These are phyloP conservation scores for Microthlaspi erraticum DNA, from an alignment of 345 rosid species.

Conservation along the genomic window DNA sequence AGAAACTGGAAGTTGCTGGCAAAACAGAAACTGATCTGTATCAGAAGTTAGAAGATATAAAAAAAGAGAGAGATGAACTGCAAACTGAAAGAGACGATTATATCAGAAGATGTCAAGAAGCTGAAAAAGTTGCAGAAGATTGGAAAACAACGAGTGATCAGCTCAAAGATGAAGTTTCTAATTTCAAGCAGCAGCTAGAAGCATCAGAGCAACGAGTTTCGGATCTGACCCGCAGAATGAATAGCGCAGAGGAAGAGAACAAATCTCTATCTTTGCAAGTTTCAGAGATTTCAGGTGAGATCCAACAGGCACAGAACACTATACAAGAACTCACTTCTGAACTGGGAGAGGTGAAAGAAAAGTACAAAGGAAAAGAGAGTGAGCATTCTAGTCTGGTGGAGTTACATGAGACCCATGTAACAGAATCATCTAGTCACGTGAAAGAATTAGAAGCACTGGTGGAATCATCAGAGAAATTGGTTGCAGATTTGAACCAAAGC, in stretches of 20 bases:
- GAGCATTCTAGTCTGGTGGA: conserved; percentile 54
- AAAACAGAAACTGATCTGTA: conserved; percentile 54
- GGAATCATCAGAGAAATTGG: conserved; percentile 62
- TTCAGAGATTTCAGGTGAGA: conserved; percentile 58
- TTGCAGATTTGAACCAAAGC: conserved; percentile 51
- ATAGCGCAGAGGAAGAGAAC: conserved; percentile 56
- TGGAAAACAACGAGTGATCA: conserved; percentile 48
- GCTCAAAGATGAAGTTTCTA: conserved; percentile 54
- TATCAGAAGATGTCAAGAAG: conserved; percentile 53
- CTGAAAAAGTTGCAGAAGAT: conserved; percentile 52
- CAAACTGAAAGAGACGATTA: conserved; percentile 52
- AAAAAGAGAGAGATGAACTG: conserved; percentile 49
- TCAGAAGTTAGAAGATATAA: conserved; percentile 52
- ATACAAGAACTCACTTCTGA: conserved; percentile 52
- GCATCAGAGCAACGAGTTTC: conserved; percentile 58
- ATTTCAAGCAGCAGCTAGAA: conserved; percentile 57
- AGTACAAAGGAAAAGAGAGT: conserved; percentile 64
- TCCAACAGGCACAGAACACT: conserved; percentile 52
- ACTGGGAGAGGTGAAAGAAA: conserved; percentile 53
- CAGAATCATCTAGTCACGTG: conserved; percentile 50
- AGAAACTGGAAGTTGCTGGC: conserved; percentile 53
- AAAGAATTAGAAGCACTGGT: conserved; percentile 40
- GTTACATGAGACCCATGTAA: conserved; percentile 55
- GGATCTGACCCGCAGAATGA: conserved; percentile 52
- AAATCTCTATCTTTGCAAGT: conserved; percentile 58